A percentile compares a stretch with the other conserved stretches of the same genome.
These are phyloP conservation scores for Nemania sp. DNA, from an alignment of 2,329 filamentous ascomycete genomes.

Conservation along the genomic window DNA sequence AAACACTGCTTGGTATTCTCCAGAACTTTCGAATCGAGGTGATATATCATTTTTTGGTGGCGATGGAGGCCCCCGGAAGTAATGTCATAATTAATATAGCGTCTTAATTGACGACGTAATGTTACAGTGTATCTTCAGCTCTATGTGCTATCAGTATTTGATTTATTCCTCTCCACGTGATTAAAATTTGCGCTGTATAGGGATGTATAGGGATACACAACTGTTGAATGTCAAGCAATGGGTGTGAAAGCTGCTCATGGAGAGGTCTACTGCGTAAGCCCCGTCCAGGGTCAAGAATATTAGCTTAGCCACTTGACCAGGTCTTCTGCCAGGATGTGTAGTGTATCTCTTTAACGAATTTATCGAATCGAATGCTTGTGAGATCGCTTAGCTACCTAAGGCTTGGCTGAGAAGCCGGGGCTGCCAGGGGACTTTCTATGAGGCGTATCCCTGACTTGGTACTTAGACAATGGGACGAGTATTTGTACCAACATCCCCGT, in stretches of 20 bases:
- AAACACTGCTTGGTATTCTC: conserved; percentile 22
- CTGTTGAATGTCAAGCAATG: neutral
- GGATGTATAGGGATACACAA: neutral
- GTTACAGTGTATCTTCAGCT: conserved; percentile 4
- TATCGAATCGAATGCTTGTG: neutral
- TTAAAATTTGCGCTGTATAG: neutral
- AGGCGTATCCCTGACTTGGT: neutral
- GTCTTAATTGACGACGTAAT: conserved; percentile 17
- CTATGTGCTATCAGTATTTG: neutral
- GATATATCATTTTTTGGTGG: conserved; percentile 19
- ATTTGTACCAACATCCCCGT: neutral
- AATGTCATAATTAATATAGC: conserved; percentile 4
- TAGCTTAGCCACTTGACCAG: neutral
- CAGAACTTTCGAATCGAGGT: neutral
- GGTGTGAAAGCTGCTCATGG: neutral
- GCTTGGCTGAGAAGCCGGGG: neutral
- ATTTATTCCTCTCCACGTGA: neutral
- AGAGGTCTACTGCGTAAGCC: no score
- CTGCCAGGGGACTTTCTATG: neutral
- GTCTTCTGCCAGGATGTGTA: neutral
- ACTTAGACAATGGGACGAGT: neutral
- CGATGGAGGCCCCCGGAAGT: neutral
- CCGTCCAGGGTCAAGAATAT: neutral
- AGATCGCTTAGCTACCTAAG: neutral
- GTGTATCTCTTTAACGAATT: neutral